A percentile compares a stretch with the other conserved stretches of the same genome.
These are phyloP conservation scores for Metschnikowia santaceciliae DNA, from an alignment of 805 yeast species.

Conservation along the genomic window DNA sequence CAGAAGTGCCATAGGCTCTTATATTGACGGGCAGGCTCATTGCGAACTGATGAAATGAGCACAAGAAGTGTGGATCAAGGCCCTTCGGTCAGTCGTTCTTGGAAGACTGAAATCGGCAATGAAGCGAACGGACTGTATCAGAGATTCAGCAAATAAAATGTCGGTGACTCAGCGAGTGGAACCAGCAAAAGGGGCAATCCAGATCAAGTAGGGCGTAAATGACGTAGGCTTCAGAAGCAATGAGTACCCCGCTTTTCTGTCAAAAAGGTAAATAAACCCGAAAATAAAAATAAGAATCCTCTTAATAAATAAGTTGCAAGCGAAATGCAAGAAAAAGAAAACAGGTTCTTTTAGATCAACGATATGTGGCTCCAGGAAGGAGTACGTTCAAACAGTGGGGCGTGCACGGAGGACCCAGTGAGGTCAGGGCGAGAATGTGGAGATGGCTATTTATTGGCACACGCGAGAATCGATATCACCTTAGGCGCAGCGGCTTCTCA, in stretches of 20 bases:
- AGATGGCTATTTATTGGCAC: neutral
- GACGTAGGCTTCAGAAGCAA: neutral
- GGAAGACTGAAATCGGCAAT: no score
- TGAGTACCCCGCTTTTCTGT: constrained; percentile 3
- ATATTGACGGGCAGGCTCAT: neutral
- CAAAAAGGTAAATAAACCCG: no score
- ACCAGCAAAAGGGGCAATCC: neutral
- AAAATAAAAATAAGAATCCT: neutral
- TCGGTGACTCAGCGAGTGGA: no score
- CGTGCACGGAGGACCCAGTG: neutral
- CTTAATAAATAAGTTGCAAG: neutral
- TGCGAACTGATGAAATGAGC: neutral
- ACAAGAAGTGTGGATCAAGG: neutral
- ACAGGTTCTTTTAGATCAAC: neutral
- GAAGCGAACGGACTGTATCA: no score
- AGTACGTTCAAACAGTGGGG: neutral
- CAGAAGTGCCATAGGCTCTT: neutral
- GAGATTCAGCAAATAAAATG: neutral
- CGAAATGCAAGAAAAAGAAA: no score
- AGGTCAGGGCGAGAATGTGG: constrained; percentile 1
- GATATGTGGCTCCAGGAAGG: neutral
- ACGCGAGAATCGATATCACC: constrained; percentile 4
- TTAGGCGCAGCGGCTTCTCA: constrained; percentile 4
- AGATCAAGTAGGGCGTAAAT: neutral
- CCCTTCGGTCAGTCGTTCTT: no score